These are phyloP conservation scores for Maudiozyma humilis DNA, from an alignment of 1,139 yeast genomes.

Conservation along the genomic window DNA sequence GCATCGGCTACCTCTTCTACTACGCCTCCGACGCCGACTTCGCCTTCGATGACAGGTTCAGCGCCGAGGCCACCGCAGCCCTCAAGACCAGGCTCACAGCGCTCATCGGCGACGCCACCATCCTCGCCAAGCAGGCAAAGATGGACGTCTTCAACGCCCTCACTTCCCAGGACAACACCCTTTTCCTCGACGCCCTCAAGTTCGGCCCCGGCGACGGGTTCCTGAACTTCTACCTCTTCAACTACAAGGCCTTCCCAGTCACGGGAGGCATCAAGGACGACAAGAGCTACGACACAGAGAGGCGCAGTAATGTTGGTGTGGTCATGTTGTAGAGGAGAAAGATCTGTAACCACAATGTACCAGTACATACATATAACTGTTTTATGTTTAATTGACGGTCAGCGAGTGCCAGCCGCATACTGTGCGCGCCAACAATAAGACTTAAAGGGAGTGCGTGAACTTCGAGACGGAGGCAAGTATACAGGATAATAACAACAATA, in stretches of 20 bases:
- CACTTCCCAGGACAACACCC: slow-evolving; percentile 80
- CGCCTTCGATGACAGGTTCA: slow-evolving; percentile 31
- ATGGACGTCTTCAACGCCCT: slow-evolving; percentile 93
- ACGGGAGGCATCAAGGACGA: slow-evolving; percentile 65
- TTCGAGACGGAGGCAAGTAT: not conserved
- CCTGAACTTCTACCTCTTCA: slow-evolving; percentile 83
- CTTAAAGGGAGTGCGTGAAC: not conserved
- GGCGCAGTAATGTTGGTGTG: slow-evolving; percentile 79
- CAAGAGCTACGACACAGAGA: slow-evolving; percentile 43
- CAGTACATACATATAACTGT: no score
- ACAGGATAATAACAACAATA: not conserved
- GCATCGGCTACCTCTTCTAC: slow-evolving; percentile 83
- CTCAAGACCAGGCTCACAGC: slow-evolving; percentile 52
- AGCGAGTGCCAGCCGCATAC: not conserved
- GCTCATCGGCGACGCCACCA: slow-evolving; percentile 67
- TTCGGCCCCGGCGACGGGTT: slow-evolving; percentile 94
- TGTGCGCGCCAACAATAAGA: not conserved
- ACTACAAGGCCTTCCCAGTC: slow-evolving; percentile 74
- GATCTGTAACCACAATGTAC: not conserved
- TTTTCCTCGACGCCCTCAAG: slow-evolving; percentile 71
- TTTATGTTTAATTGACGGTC: not conserved
- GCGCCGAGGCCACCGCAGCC: slow-evolving; percentile 28
- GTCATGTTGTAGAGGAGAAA: slow-evolving; percentile 52
- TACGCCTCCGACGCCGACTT: slow-evolving; percentile 66
- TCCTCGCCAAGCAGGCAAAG: slow-evolving; percentile 51